Evolutionary conservation across 2,329 filamentous ascomycete genomes (phyloP).

Genomic region (Acrocalymma vagum): DNA sequence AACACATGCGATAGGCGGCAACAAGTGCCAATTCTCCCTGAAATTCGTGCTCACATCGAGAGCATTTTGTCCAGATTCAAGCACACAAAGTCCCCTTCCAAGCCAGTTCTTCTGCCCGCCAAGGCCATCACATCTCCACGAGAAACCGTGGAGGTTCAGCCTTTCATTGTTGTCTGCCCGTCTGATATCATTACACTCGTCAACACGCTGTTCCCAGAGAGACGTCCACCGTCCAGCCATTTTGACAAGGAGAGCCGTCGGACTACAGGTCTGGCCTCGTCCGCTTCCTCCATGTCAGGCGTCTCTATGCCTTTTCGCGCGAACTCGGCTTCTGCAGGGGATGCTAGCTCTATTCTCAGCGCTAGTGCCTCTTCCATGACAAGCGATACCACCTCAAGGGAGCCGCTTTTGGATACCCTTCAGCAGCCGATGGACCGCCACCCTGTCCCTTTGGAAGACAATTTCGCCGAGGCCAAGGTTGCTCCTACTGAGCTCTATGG

Average conservation of each 20-base stretch:
- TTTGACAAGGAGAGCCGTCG: conserved; percentile 56
- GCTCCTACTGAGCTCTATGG: conserved; percentile 52
- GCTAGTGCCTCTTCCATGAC: conserved; percentile 76
- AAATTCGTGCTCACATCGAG: conserved; percentile 74
- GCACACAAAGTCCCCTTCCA: conserved; percentile 51
- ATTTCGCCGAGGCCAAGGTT: conserved; percentile 57
- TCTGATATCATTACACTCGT: conserved; percentile 82
- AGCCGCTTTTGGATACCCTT: conserved; percentile 64
- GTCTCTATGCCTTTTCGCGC: conserved; percentile 60
- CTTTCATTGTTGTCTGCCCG: conserved; percentile 80
- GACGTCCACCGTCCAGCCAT: conserved; percentile 67
- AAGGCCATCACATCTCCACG: conserved; percentile 76
- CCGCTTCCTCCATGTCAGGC: conserved; percentile 59
- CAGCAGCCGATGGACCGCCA: conserved; percentile 26
- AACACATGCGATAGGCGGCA: conserved; percentile 57
- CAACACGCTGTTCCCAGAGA: conserved; percentile 83
- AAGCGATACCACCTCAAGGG: conserved; percentile 74
- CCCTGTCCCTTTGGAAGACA: conserved; percentile 30
- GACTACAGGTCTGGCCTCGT: conserved; percentile 54
- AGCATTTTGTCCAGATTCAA: conserved; percentile 73
- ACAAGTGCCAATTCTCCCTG: conserved; percentile 68
- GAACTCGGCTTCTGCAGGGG: conserved; percentile 61
- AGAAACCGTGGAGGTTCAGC: conserved; percentile 80
- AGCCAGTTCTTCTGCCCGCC: conserved; percentile 72
- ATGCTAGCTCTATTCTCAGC: conserved; percentile 75